phyloP scores from a whole-genome alignment of 768 basidiomycete species.

The Kondoa subrosea region DNA sequence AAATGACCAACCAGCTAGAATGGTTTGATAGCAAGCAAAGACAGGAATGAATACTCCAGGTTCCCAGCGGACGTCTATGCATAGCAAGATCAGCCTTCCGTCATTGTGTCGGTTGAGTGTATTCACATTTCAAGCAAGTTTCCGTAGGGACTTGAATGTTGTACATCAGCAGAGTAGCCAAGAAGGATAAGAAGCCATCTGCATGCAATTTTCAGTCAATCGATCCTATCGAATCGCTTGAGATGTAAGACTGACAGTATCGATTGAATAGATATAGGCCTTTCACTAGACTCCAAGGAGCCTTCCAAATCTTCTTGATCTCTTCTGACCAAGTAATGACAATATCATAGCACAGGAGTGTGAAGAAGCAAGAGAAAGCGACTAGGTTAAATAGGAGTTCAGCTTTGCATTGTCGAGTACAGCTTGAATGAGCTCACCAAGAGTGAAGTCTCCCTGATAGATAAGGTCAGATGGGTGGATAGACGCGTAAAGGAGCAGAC shows the following conservation, averaged over 20 bases:
- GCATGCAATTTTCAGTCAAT: too few species aligned
- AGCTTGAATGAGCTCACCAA: neutral
- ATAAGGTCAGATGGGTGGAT: neutral
- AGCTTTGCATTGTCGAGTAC: neutral
- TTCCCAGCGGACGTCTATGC: neutral
- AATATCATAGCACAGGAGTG: neutral
- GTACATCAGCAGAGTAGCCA: neutral
- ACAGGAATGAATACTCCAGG: neutral
- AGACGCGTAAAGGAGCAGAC: neutral
- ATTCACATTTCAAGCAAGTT: neutral
- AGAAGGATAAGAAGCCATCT: neutral
- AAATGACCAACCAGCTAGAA: too few species aligned
- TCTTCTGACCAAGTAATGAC: neutral
- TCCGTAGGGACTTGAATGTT: neutral
- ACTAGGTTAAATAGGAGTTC: neutral
- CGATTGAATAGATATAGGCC: neutral
- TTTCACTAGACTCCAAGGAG: neutral
- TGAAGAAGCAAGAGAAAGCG: neutral
- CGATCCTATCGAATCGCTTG: neutral
- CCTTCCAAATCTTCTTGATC: neutral
- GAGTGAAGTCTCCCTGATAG: neutral
- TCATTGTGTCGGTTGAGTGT: neutral
- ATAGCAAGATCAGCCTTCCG: neutral
- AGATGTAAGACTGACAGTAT: neutral
- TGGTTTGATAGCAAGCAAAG: neutral